Evolutionary conservation across 257 asterid genomes (phyloP).

Genomic region (Gardenia jasminoides): DNA sequence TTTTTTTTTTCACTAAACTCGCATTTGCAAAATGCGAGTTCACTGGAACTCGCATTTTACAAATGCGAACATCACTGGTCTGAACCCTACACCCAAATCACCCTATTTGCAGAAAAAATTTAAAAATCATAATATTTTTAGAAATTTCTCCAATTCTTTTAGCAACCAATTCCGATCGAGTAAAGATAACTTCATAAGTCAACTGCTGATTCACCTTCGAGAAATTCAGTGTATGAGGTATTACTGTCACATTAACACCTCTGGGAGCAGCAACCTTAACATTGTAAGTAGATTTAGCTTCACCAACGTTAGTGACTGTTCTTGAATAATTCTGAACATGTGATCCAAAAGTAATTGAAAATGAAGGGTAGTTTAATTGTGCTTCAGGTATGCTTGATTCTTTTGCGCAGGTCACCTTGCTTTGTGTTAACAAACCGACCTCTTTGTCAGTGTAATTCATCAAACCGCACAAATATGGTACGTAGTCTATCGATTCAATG

Average conservation of each 20-base stretch:
- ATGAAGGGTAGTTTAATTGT: constrained; percentile 16
- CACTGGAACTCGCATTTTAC: no score
- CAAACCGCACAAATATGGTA: constrained; percentile 5
- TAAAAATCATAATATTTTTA: no score
- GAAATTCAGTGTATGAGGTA: constrained; percentile 1
- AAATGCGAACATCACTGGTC: no score
- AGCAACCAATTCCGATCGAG: no score
- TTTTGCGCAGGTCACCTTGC: background rate
- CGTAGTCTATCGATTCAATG: background rate
- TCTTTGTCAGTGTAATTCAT: background rate
- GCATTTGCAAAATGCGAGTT: no score
- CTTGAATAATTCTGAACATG: constrained; percentile 4
- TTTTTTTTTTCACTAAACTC: no score
- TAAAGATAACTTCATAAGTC: background rate
- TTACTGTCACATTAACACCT: background rate
- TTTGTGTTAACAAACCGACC: background rate
- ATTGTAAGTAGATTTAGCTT: background rate
- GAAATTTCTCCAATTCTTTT: no score
- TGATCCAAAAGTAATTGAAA: background rate
- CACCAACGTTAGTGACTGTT: constrained; percentile 7
- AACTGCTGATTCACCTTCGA: constrained; percentile 8
- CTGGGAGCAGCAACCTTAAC: background rate
- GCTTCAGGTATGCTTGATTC: background rate
- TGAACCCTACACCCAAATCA: no score
- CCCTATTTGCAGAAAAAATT: no score